A percentile compares a stretch with the other conserved stretches of the same genome.
Conservation (phyloP, 805 yeast genomes). For the Starmerella ratchasimensis region DNA sequence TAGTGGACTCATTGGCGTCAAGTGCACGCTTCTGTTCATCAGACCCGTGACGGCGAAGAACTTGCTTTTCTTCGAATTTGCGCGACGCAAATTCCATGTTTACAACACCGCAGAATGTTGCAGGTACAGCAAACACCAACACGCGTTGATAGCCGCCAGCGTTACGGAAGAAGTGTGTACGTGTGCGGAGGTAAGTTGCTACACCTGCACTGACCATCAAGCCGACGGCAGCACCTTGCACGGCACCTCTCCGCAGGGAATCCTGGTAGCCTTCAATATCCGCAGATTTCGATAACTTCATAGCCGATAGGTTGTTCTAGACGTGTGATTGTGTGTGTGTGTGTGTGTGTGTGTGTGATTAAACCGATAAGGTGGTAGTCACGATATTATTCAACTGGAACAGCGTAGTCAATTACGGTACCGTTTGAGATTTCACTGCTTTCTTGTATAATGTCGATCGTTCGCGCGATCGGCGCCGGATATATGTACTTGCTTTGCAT, state of each 20-base stretch:
- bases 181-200: constrained; percentile 35
- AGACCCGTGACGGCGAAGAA: constrained; percentile 29
- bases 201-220: constrained; percentile 41
- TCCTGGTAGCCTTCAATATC: constrained; percentile 53
- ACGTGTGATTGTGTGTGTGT: neutral
- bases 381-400: too few relatives aligned
- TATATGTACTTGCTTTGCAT: too few relatives aligned
- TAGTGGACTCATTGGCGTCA: neutral
- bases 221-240: constrained; percentile 47
- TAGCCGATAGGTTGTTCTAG: constrained; percentile 20
- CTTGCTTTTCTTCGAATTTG: constrained; percentile 46
- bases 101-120: constrained; percentile 46
- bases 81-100: constrained; percentile 60
- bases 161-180: constrained; percentile 15
- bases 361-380: too few relatives aligned
- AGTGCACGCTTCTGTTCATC: too few relatives aligned
- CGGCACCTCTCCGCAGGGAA: constrained; percentile 46
- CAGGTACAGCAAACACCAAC: constrained; percentile 55
- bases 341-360: neutral
- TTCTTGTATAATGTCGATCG: too few relatives aligned
- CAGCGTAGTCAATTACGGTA: too few relatives aligned
- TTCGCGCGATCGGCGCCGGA: too few relatives aligned
- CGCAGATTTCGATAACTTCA: constrained; percentile 63
- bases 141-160: constrained; percentile 32
- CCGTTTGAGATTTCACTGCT: too few relatives aligned